phyloP scores from a whole-genome alignment of 2,329 filamentous ascomycete genomes.

The Diaporthe vexans region DNA sequence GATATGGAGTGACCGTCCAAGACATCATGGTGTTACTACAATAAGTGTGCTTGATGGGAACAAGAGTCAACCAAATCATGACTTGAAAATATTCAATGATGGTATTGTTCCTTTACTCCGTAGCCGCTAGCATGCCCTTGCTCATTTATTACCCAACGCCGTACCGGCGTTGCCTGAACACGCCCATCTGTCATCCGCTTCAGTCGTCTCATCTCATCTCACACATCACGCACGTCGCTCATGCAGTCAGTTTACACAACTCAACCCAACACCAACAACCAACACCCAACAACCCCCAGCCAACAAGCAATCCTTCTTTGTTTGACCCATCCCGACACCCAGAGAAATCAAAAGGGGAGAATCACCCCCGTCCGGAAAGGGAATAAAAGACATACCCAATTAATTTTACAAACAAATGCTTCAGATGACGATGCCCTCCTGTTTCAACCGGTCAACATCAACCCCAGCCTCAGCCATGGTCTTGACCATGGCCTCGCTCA shows the following conservation, averaged over 20 bases:
- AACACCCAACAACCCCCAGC: background rate
- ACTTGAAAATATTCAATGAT: background rate
- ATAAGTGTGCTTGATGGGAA: too few relatives aligned
- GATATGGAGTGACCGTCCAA: background rate
- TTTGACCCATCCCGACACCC: background rate
- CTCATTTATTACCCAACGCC: slow-evolving; percentile 21
- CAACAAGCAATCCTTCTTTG: background rate
- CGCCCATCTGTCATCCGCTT: background rate
- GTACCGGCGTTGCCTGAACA: background rate
- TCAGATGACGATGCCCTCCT: slow-evolving; percentile 64
- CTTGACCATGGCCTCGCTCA: slow-evolving; percentile 78
- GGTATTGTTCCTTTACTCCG: slow-evolving; percentile 27
- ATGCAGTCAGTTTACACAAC: slow-evolving; percentile 5
- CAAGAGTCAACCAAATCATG: background rate
- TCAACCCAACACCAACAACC: background rate
- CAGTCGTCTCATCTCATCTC: background rate
- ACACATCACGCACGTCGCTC: background rate
- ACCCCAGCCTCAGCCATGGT: slow-evolving; percentile 80
- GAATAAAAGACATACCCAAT: background rate
- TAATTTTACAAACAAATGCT: background rate
- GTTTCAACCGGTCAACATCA: slow-evolving; percentile 68
- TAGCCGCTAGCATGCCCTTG: slow-evolving; percentile 21
- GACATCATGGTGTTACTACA: background rate
- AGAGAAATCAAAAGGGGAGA: background rate
- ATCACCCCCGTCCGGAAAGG: background rate